Evolutionary conservation across 2,329 filamentous ascomycete genomes (phyloP).

Genomic region (Orbilia quercus): DNA sequence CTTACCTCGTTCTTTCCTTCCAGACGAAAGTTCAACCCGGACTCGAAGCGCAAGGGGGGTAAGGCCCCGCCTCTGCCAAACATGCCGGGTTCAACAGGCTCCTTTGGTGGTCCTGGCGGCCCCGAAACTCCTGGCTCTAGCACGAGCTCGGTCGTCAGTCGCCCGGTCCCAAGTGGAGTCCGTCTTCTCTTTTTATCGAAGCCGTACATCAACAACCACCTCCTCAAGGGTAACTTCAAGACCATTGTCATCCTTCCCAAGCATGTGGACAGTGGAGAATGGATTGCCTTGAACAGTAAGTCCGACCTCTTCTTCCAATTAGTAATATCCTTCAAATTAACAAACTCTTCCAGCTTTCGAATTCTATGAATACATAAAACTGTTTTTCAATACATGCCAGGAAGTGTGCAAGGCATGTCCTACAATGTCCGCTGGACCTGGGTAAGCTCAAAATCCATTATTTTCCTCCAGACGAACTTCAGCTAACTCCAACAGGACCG

Average conservation of each 20-base stretch:
- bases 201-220: slow-evolving; percentile 62
- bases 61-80: slow-evolving; percentile 49
- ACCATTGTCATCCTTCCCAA: slow-evolving; percentile 91
- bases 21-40: slow-evolving; percentile 54
- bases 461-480: not conserved
- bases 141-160: slow-evolving; percentile 68
- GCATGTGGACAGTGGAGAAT: slow-evolving; percentile 93
- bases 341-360: slow-evolving; percentile 58
- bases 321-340: not conserved
- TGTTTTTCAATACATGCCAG: slow-evolving; percentile 74
- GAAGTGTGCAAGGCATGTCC: slow-evolving; percentile 87
- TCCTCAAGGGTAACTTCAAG: slow-evolving; percentile 93
- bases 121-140: slow-evolving; percentile 63
- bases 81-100: slow-evolving; percentile 47
- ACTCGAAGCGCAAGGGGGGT: slow-evolving; percentile 44
- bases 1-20: slow-evolving; percentile 26
- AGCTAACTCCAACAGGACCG: slow-evolving; percentile 52
- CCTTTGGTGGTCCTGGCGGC: slow-evolving; percentile 23
- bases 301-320: not conserved
- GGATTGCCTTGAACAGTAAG: slow-evolving; percentile 93
- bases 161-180: slow-evolving; percentile 62
- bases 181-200: slow-evolving; percentile 65
- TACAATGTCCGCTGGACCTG: slow-evolving; percentile 88
- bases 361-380: slow-evolving; percentile 60
- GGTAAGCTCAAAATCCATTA: slow-evolving; percentile 69